Evolutionary conservation across 371 early-diverging fungal genomes (phyloP).

Genomic region (Lichtheimia corymbifera): DNA sequence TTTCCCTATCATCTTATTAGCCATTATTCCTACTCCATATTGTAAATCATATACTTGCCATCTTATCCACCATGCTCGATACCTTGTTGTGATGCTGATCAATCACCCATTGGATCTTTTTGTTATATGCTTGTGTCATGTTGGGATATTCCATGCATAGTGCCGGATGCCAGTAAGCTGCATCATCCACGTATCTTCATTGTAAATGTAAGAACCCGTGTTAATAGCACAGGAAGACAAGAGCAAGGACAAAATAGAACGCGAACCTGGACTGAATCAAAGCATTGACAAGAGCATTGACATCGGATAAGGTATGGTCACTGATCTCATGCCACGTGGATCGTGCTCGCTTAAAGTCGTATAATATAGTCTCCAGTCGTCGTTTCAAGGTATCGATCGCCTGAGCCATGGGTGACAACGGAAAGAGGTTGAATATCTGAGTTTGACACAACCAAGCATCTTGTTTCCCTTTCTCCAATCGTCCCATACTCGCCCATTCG

Average conservation of each 20-base stretch:
- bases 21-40: neutral
- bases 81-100: constrained; percentile 24
- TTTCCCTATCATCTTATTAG: constrained; percentile 18
- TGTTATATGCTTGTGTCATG: constrained; percentile 32
- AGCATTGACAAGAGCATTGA: constrained; percentile 38
- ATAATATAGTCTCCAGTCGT: constrained; percentile 29
- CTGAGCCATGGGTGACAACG: constrained; percentile 25
- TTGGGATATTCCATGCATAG: constrained; percentile 29
- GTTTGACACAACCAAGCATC: neutral
- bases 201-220: neutral
- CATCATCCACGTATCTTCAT: constrained; percentile 44
- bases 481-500: neutral
- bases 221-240: neutral
- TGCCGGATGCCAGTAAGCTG: constrained; percentile 49
- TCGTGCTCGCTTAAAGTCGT: constrained; percentile 38
- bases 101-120: constrained; percentile 29
- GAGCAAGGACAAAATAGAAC: neutral
- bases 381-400: constrained; percentile 37
- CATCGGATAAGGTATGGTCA: constrained; percentile 33
- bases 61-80: constrained; percentile 22
- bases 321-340: constrained; percentile 44
- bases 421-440: constrained; percentile 1
- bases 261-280: constrained; percentile 40
- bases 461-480: neutral
- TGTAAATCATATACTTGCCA: constrained; percentile 20